Evolutionary conservation across 768 basidiomycete genomes (phyloP).

Genomic region (Auriscalpium vulgare): DNA sequence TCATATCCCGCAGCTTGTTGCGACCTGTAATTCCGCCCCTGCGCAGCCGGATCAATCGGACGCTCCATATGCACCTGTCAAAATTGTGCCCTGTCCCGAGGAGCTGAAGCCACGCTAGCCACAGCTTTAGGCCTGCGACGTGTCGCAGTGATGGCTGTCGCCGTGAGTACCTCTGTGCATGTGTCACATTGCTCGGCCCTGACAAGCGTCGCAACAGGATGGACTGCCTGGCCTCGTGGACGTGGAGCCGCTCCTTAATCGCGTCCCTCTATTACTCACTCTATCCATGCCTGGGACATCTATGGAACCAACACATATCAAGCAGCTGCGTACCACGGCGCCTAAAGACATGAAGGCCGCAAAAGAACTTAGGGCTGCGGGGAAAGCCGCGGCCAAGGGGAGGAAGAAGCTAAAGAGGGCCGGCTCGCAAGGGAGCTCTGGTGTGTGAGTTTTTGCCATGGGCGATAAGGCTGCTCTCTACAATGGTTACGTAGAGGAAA

Average conservation of each 20-base stretch:
- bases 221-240: slow-evolving; percentile 30
- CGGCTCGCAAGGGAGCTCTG: no score
- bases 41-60: slow-evolving; percentile 6
- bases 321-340: slow-evolving; percentile 69
- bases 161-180: slow-evolving; percentile 36
- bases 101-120: slow-evolving; percentile 55
- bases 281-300: slow-evolving; percentile 49
- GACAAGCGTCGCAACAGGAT: slow-evolving; percentile 24
- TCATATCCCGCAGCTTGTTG: slow-evolving; percentile 72
- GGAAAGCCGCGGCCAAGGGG: slow-evolving; percentile 40
- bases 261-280: slow-evolving; percentile 50
- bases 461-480: no score
- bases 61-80: slow-evolving; percentile 25
- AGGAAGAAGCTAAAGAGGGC: slow-evolving; percentile 7
- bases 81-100: slow-evolving; percentile 60
- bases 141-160: slow-evolving; percentile 57
- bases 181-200: not conserved
- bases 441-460: no score
- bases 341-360: slow-evolving; percentile 74
- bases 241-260: slow-evolving; percentile 31
- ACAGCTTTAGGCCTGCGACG: slow-evolving; percentile 57
- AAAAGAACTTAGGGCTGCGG: slow-evolving; percentile 47
- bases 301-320: slow-evolving; percentile 69
- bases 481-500: no score
- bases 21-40: slow-evolving; percentile 57